phyloP scores from a whole-genome alignment of 352 stramenopile species.

The Discostella stelligera region DNA sequence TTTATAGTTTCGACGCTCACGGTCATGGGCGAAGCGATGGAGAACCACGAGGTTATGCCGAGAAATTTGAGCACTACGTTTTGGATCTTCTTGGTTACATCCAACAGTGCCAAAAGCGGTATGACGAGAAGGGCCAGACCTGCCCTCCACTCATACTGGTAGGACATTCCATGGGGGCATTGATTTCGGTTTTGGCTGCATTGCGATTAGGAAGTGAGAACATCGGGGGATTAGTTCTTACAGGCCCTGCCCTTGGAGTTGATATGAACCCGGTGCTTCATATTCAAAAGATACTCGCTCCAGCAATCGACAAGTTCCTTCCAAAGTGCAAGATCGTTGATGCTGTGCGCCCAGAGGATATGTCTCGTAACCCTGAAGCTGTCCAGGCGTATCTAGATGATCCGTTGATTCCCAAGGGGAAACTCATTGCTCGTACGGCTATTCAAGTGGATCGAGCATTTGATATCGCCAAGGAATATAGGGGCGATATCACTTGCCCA shows the following conservation, averaged over 20 bases:
- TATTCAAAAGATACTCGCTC: slow-evolving; percentile 50
- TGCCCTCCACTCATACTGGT: slow-evolving; percentile 38
- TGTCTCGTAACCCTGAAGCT: slow-evolving; percentile 42
- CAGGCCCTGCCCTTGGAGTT: slow-evolving; percentile 40
- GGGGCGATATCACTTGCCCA: slow-evolving; percentile 34
- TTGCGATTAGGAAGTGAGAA: slow-evolving; percentile 26
- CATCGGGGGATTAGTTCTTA: slow-evolving; percentile 39
- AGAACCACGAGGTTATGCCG: slow-evolving; percentile 42
- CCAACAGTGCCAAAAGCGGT: slow-evolving; percentile 19
- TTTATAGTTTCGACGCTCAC: slow-evolving; percentile 50
- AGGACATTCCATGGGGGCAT: slow-evolving; percentile 47
- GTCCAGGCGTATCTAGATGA: slow-evolving; percentile 49
- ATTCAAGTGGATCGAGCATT: slow-evolving; percentile 36
- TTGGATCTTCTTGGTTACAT: slow-evolving; percentile 44
- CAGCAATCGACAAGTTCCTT: slow-evolving; percentile 29
- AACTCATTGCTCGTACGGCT: slow-evolving; percentile 37
- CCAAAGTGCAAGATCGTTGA: slow-evolving; percentile 50
- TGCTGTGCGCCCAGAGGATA: slow-evolving; percentile 34
- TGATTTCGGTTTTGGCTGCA: slow-evolving; percentile 26
- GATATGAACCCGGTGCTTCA: slow-evolving; percentile 47
- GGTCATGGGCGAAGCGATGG: slow-evolving; percentile 59
- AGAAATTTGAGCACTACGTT: slow-evolving; percentile 50
- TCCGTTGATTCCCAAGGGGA: slow-evolving; percentile 33
- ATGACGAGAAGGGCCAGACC: slow-evolving; percentile 26
- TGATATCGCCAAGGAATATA: slow-evolving; percentile 29